phyloP scores from a whole-genome alignment of 345 rosid genomes.

The Aegle marmelos region DNA sequence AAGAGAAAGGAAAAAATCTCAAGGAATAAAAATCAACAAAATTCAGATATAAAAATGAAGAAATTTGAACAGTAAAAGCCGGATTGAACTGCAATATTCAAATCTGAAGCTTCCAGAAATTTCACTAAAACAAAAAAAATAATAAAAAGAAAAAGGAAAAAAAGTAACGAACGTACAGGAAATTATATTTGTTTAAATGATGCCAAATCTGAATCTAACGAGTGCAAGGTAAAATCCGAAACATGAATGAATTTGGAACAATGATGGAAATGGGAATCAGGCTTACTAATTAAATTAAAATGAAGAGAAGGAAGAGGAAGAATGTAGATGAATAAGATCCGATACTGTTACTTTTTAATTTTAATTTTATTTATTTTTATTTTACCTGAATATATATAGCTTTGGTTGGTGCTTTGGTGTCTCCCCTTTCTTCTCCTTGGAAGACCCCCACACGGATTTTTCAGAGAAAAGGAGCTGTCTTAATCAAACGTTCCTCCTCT shows the following conservation, averaged over 20 bases:
- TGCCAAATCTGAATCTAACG: conserved; percentile 2
- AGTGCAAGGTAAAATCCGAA: background rate
- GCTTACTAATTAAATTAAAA: background rate
- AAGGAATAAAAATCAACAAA: background rate
- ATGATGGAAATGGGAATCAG: background rate
- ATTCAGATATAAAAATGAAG: background rate
- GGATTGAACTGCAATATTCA: background rate
- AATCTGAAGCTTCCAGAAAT: conserved; percentile 8
- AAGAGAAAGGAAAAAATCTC: background rate
- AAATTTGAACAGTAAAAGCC: background rate
- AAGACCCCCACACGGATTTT: background rate
- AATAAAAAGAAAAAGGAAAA: no score
- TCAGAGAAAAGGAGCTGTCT: background rate
- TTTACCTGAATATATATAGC: background rate
- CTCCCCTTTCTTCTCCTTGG: background rate
- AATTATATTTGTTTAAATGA: background rate
- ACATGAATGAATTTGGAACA: background rate
- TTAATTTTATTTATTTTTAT: no score
- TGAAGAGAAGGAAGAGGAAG: background rate
- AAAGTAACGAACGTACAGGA: background rate
- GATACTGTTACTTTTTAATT: no score
- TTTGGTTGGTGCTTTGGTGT: background rate
- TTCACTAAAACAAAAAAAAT: background rate
- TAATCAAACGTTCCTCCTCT: no score
- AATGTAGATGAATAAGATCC: background rate